phyloP scores from a whole-genome alignment of 495 filamentous ascomycete genomes.

The Cairneyella variabilis region DNA sequence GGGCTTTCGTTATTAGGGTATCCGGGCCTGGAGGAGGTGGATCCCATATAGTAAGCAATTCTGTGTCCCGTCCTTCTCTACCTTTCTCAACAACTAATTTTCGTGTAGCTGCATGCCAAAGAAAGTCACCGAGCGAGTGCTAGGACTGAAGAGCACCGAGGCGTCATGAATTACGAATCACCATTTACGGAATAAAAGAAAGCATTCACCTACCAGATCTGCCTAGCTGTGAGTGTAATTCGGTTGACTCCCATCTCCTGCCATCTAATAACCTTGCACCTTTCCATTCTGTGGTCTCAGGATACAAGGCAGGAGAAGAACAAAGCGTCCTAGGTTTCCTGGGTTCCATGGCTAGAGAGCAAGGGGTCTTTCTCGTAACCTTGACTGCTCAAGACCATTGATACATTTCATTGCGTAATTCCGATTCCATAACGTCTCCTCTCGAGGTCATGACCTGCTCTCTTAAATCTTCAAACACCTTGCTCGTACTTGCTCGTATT shows the following conservation, averaged over 20 bases:
- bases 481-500: no score
- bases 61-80: conserved; percentile 20
- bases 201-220: no score
- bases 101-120: conserved; percentile 67
- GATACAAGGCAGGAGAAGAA: conserved; percentile 76
- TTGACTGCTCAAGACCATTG: conserved; percentile 14
- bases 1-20: conserved; percentile 80
- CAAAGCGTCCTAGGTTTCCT: conserved; percentile 26
- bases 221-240: no score
- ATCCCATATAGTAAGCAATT: conserved; percentile 87
- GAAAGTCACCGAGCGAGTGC: conserved; percentile 51
- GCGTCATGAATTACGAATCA: background rate
- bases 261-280: conserved; percentile 69
- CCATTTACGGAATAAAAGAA: no score
- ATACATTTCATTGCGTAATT: no score
- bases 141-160: conserved; percentile 30
- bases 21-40: conserved; percentile 72
- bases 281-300: conserved; percentile 44
- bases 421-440: background rate
- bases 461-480: no score
- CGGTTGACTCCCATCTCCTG: no score
- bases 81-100: background rate
- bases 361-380: conserved; percentile 4
- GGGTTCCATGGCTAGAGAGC: conserved; percentile 20
- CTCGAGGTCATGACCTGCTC: background rate